phyloP scores from a whole-genome alignment of 1,284 basidiomycete genomes.

The Ganoderma sp. region DNA sequence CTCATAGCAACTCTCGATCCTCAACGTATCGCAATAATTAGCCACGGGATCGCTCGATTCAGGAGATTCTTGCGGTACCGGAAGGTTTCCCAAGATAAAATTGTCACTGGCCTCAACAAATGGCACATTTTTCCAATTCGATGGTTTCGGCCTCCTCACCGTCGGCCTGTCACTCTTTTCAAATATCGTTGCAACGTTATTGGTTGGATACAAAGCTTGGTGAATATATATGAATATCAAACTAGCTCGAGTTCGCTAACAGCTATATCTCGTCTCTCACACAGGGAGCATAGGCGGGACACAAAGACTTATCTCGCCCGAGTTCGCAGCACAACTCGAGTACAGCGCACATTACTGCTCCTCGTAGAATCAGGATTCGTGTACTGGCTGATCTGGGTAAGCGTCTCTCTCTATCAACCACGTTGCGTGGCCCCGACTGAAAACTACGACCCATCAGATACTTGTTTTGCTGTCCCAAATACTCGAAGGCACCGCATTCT shows the following conservation, averaged over 20 bases:
- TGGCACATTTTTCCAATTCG: neutral
- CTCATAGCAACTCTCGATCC: too few relatives aligned
- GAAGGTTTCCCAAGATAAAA: too few relatives aligned
- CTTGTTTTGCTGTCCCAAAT: neutral
- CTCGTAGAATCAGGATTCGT: neutral
- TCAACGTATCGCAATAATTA: too few relatives aligned
- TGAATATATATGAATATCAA: neutral
- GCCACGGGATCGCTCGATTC: too few relatives aligned
- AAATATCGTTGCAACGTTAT: neutral
- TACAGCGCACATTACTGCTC: neutral
- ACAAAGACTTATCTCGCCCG: too few relatives aligned
- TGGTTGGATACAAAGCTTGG: slow-evolving; percentile 1
- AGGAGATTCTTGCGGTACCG: too few relatives aligned
- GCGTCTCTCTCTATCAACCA: neutral
- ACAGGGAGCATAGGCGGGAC: neutral
- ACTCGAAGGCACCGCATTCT: neutral
- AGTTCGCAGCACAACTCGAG: neutral
- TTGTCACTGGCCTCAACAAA: too few relatives aligned
- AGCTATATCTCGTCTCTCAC: neutral
- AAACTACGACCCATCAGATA: too few relatives aligned
- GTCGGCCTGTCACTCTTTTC: neutral
- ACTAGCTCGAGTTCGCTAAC: neutral
- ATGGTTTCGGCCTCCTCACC: neutral
- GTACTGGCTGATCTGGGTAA: neutral
- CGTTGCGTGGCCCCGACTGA: too few relatives aligned